Conservation (phyloP, 768 basidiomycete species). For the Pleurotus tuber-regium region DNA sequence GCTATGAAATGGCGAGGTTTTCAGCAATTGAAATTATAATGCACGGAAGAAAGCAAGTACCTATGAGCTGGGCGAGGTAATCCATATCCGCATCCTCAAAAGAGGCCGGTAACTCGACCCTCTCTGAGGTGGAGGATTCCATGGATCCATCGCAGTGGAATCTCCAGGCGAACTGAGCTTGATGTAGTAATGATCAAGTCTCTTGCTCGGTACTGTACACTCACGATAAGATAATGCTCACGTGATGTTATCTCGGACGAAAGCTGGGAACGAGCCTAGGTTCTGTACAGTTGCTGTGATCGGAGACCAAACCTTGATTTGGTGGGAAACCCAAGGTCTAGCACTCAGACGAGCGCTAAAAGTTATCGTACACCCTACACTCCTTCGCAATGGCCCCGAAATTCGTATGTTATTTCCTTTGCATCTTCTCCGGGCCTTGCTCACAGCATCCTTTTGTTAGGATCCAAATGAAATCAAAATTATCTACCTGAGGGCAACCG, state of each 20-base stretch:
- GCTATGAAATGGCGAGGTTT: constrained; percentile 53
- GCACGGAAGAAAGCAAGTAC: constrained; percentile 39
- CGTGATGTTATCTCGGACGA: no score
- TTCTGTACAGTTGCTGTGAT: constrained; percentile 56
- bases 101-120: constrained; percentile 75
- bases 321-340: constrained; percentile 16
- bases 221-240: constrained; percentile 4
- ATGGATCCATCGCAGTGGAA: constrained; percentile 76
- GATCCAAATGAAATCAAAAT: constrained; percentile 99
- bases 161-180: constrained; percentile 15
- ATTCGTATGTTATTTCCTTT: constrained; percentile 47
- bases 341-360: constrained; percentile 17
- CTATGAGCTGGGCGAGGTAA: constrained; percentile 83
- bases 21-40: constrained; percentile 12
- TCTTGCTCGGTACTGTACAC: background rate
- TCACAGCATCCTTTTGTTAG: constrained; percentile 34
- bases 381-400: constrained; percentile 70
- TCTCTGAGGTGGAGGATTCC: constrained; percentile 65
- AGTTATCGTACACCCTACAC: constrained; percentile 21
- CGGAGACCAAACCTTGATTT: constrained; percentile 55
- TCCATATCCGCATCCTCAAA: constrained; percentile 88
- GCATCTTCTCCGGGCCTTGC: background rate
- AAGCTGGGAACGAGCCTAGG: no score
- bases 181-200: background rate
- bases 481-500: constrained; percentile 97